Evolutionary conservation across 2,329 filamentous ascomycete species (phyloP), one percentile per base, ranked within the genome.

Genomic region (Colletotrichum nymphaeae): DNA sequence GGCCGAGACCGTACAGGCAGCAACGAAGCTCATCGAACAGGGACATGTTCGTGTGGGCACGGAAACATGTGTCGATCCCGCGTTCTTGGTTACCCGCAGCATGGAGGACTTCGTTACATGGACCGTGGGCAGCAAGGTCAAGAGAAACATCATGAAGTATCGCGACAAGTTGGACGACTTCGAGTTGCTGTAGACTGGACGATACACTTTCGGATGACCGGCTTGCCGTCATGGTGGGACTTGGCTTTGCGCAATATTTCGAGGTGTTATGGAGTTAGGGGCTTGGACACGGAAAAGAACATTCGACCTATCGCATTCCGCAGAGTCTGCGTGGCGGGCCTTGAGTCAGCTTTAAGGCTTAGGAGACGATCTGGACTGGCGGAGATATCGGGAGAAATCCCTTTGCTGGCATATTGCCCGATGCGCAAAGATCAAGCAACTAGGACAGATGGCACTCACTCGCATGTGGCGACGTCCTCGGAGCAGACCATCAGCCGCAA

Each of bases 101-200:
- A 94, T 97, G 89, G 96, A 98, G 84, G 96, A 98, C 84, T 98
- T 97, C 81, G 93, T 98, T 22, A 98, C 96, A 0, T 98, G 96
- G 96, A 93, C 96, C 11, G 94, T 97, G 79, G 95, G 94, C 73
- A 97, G 94, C 84, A 98, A 98, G 93, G 95, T 98, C 83, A 98
- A 97, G 93, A 90, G 93, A 81, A 97, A 95, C 81, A 97, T 98
- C 76, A 92, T 98, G 90, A 94, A 94, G 84, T 98, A 98, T 82
- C 91, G 95, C 78, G 95, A 98, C 83, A 94, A 97, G 87, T 84
- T 98, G 84, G 96, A 98, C 84, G 96, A 98, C 84, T 98, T 97
- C 80, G 96, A 98, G 85, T 85, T 98, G 80, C 85, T 97, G 78
- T 97, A 83, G 11, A 66, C 37, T 35, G 62, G 60, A 57, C 24